Evolutionary conservation across 2,329 filamentous ascomycete genomes (phyloP).

Genomic region (Venturia nashicola): DNA sequence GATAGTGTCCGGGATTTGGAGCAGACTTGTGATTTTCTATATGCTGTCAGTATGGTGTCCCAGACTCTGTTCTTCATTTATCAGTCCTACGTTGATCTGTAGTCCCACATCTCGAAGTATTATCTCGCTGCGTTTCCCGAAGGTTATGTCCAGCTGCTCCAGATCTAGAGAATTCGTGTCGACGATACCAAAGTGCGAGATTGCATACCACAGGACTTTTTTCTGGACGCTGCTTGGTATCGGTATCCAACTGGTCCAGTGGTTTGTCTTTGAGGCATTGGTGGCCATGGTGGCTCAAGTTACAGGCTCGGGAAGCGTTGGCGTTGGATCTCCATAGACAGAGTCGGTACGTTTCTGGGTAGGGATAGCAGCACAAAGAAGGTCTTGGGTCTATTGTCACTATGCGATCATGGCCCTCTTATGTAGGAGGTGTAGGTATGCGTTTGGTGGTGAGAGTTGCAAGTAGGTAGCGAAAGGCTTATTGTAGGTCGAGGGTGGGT

Average conservation of each 20-base stretch:
- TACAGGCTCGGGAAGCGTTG: background rate
- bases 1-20: constrained; percentile 63
- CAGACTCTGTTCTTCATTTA: constrained; percentile 13
- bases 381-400: background rate
- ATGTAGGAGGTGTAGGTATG: background rate
- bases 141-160: constrained; percentile 71
- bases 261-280: background rate
- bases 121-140: constrained; percentile 70
- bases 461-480: background rate
- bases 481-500: background rate
- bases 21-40: constrained; percentile 67
- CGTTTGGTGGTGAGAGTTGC: background rate
- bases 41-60: constrained; percentile 10
- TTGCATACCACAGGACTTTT: constrained; percentile 73
- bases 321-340: constrained; percentile 3
- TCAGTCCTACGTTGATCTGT: constrained; percentile 53
- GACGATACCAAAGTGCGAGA: constrained; percentile 61
- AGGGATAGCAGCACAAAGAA: background rate
- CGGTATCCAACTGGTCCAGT: constrained; percentile 36
- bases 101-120: constrained; percentile 81
- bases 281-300: constrained; percentile 1
- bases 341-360: background rate
- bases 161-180: constrained; percentile 79
- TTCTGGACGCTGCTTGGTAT: constrained; percentile 74
- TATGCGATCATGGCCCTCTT: background rate